A percentile compares a stretch with the other conserved stretches of the same genome.
Evolutionary conservation across 495 filamentous ascomycete species (phyloP).

Genomic region (Aspergillus kassunensis): DNA sequence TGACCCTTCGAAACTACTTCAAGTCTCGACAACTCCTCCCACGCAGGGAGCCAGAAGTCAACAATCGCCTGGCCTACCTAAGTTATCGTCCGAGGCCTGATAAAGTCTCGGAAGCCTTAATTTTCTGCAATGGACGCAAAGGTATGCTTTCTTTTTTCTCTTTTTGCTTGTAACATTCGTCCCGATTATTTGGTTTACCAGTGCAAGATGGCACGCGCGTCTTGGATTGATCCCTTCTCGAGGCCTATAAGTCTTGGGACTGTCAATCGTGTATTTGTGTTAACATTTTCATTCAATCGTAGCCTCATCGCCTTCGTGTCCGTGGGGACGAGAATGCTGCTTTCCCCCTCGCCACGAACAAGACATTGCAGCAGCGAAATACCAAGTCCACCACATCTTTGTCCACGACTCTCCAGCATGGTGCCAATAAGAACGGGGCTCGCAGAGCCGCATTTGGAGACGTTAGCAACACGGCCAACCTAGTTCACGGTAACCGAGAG

Average conservation of each 20-base stretch:
- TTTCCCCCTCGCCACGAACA: slow-evolving; percentile 46
- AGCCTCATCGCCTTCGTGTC: slow-evolving; percentile 74
- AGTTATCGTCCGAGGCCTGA: slow-evolving; percentile 9
- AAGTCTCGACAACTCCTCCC: slow-evolving; percentile 12
- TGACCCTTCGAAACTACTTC: slow-evolving; percentile 8
- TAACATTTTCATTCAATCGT: slow-evolving; percentile 4
- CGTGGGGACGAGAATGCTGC: slow-evolving; percentile 74
- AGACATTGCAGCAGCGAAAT: slow-evolving; percentile 65
- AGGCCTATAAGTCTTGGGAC: not conserved
- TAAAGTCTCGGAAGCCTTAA: slow-evolving; percentile 7
- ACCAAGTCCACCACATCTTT: slow-evolving; percentile 75
- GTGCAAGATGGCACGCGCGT: slow-evolving; percentile 12
- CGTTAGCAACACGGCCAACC: slow-evolving; percentile 66
- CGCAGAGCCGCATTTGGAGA: slow-evolving; percentile 79
- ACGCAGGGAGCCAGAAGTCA: slow-evolving; percentile 23
- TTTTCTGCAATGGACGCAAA: slow-evolving; percentile 39
- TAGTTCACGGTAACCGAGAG: slow-evolving; percentile 46
- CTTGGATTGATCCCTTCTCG: not conserved
- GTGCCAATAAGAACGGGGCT: slow-evolving; percentile 59
- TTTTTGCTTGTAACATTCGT: not conserved
- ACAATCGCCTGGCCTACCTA: slow-evolving; percentile 22
- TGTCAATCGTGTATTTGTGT: too few relatives aligned
- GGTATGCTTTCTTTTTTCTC: slow-evolving; percentile 24
- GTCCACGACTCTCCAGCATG: slow-evolving; percentile 50
- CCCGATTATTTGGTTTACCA: not conserved